Evolutionary conservation across 2,329 filamentous ascomycete species (phyloP).

Genomic region (Cladosporium colombiae): DNA sequence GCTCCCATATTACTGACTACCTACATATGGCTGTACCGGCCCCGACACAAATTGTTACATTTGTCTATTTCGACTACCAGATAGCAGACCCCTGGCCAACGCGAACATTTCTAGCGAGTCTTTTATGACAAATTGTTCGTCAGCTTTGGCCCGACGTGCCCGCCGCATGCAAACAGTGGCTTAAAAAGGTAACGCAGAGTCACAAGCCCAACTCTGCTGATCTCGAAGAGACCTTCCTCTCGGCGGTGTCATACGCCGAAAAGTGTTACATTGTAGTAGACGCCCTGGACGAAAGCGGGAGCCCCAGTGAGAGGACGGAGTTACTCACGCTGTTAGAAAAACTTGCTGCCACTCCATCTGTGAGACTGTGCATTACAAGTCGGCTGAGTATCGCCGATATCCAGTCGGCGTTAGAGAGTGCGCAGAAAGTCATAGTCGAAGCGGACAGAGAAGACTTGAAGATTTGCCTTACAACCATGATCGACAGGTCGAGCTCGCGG

Average conservation of each 20-base stretch:
- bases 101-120: neutral
- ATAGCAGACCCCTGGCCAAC: neutral
- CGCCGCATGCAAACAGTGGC: neutral
- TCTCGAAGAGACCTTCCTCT: neutral
- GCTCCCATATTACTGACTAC: neutral
- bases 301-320: neutral
- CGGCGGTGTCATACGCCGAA: neutral
- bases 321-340: neutral
- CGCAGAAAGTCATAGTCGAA: neutral
- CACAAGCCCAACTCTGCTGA: neutral
- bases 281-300: neutral
- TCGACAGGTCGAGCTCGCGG: neutral
- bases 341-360: neutral
- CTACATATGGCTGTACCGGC: neutral
- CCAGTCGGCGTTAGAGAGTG: neutral
- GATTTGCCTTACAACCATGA: neutral
- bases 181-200: neutral
- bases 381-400: neutral
- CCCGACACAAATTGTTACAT: neutral
- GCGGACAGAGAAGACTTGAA: neutral
- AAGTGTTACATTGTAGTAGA: neutral
- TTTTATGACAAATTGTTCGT: neutral
- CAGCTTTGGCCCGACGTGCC: neutral
- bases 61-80: neutral
- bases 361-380: neutral